A percentile compares a stretch with the other conserved stretches of the same genome.
Evolutionary conservation across 2,329 filamentous ascomycete species (phyloP).

Genomic region (Scleromitrula shiraiana): DNA sequence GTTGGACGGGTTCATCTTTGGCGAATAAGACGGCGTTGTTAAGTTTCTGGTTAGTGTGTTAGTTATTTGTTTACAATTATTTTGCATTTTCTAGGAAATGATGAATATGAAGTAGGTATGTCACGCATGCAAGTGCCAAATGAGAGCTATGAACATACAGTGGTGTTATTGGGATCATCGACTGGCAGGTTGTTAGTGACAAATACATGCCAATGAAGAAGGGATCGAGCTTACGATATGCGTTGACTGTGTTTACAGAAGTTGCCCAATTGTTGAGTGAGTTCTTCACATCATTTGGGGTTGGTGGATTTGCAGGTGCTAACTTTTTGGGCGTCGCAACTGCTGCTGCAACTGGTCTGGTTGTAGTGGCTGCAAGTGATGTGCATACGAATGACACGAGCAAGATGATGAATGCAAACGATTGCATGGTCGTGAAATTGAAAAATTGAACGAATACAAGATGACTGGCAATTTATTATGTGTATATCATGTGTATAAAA

Average conservation of each 20-base stretch:
- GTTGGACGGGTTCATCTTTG: conserved; percentile 16
- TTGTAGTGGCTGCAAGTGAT: not conserved
- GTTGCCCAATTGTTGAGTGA: conserved; percentile 14
- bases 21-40: conserved; percentile 13
- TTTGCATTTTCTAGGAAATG: no score
- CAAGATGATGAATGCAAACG: not conserved
- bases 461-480: not conserved
- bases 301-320: conserved; percentile 13
- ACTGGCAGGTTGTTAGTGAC: not conserved
- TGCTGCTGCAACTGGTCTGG: not conserved
- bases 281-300: conserved; percentile 12
- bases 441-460: not conserved
- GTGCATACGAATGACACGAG: conserved; percentile 1
- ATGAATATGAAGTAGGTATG: not conserved
- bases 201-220: not conserved
- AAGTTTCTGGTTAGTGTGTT: conserved; percentile 12
- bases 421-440: not conserved
- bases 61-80: no score
- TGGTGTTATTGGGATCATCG: conserved; percentile 6
- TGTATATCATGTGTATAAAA: not conserved
- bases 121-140: not conserved
- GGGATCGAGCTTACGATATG: conserved; percentile 9
- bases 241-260: conserved; percentile 16
- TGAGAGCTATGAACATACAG: not conserved
- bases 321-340: conserved; percentile 5